Conservation (phyloP, 768 basidiomycete genomes). For the Lenzites betulinus region DNA sequence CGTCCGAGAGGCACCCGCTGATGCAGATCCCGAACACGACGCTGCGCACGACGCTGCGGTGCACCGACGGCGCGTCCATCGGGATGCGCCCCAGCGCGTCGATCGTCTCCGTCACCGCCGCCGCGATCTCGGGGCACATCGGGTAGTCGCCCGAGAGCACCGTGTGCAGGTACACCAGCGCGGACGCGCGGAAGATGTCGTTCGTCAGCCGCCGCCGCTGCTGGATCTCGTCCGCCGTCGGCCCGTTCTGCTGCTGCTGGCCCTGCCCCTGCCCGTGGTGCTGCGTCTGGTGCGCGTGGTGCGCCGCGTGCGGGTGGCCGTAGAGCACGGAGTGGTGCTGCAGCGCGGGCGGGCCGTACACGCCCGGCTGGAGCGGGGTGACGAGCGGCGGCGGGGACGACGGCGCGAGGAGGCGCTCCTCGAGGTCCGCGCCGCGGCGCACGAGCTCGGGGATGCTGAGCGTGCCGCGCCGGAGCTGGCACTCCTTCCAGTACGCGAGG, state of each 20-base stretch:
- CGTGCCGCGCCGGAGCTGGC: slow-evolving; percentile 38
- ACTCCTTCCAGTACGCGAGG: slow-evolving; percentile 67
- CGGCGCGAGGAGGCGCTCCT: slow-evolving; percentile 43
- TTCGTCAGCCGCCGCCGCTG: slow-evolving; percentile 40
- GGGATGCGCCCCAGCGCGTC: slow-evolving; percentile 44
- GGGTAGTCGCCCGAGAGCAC: slow-evolving; percentile 78
- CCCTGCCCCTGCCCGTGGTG: slow-evolving; percentile 10
- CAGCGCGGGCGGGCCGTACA: slow-evolving; percentile 21
- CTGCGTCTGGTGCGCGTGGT: background rate
- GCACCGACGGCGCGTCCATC: slow-evolving; percentile 33
- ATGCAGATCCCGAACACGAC: slow-evolving; percentile 81
- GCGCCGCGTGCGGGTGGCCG: no score
- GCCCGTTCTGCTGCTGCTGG: slow-evolving; percentile 18
- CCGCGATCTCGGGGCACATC: slow-evolving; percentile 59
- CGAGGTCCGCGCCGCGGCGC: slow-evolving; percentile 52
- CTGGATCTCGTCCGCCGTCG: slow-evolving; percentile 30
- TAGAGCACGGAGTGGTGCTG: slow-evolving; percentile 8
- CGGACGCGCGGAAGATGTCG: slow-evolving; percentile 68
- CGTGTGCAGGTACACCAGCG: slow-evolving; percentile 73
- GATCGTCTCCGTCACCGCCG: slow-evolving; percentile 57
- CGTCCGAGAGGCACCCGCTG: slow-evolving; percentile 67
- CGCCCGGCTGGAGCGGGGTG: slow-evolving; percentile 26
- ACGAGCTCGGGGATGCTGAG: slow-evolving; percentile 68
- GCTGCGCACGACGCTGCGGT: slow-evolving; percentile 65
- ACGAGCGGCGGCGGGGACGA: slow-evolving; percentile 25